phyloP scores from a whole-genome alignment of 176 grass and related monocot species.

The Dactylis glomerata region DNA sequence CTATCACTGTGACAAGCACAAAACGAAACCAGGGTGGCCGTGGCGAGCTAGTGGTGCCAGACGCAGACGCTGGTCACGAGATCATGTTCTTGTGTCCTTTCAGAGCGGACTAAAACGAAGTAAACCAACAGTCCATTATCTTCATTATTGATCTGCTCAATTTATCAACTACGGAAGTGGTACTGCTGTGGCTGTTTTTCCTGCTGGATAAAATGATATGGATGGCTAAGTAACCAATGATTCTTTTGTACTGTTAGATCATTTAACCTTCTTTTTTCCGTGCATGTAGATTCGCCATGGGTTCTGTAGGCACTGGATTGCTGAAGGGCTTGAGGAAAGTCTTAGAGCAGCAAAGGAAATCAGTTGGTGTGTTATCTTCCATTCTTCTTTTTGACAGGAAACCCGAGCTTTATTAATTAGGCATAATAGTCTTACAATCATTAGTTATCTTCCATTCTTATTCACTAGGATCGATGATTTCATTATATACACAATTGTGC shows the following conservation, averaged over 20 bases:
- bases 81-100: not conserved
- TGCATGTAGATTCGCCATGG: conserved; percentile 57
- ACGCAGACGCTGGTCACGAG: not conserved
- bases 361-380: conserved; percentile 46
- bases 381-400: too few relatives aligned
- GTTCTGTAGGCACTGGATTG: conserved; percentile 38
- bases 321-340: conserved; percentile 53
- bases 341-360: conserved; percentile 32
- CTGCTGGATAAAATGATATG: not conserved
- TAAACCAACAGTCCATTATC: not conserved
- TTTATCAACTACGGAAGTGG: not conserved
- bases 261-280: conserved; percentile 28
- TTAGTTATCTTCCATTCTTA: conserved; percentile 24
- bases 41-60: not conserved
- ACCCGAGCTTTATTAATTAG: too few relatives aligned
- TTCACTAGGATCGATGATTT: not conserved
- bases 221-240: not conserved
- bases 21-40: not conserved
- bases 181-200: not conserved
- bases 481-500: not conserved
- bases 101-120: not conserved
- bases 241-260: conserved; percentile 15
- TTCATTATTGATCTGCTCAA: not conserved
- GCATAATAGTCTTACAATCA: too few relatives aligned
- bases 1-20: not conserved